Conservation (phyloP, 805 yeast genomes). For the Priceomyces medius region DNA sequence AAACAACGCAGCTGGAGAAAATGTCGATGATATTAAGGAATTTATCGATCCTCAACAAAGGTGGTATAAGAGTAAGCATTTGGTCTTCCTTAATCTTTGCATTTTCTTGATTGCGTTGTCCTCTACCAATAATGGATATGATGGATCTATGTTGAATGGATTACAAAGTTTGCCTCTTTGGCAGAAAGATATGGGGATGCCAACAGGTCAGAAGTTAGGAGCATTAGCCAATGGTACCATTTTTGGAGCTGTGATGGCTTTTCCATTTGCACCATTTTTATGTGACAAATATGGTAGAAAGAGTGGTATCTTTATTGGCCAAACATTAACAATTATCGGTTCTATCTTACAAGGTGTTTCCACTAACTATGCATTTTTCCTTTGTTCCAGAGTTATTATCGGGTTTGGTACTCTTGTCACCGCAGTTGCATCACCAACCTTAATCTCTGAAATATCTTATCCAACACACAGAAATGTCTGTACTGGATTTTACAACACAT, state of each 20-base stretch:
- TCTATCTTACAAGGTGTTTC: conserved; percentile 38
- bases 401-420: conserved; percentile 48
- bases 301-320: conserved; percentile 23
- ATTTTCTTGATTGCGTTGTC: conserved; percentile 44
- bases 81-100: conserved; percentile 34
- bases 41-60: too few species aligned
- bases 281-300: conserved; percentile 45
- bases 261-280: conserved; percentile 25
- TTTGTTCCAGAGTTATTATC: conserved; percentile 46
- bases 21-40: too few species aligned
- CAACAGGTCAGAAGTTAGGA: conserved; percentile 40
- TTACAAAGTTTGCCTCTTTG: conserved; percentile 46
- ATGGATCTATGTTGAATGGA: conserved; percentile 51
- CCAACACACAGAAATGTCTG: conserved; percentile 45
- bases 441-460: conserved; percentile 50
- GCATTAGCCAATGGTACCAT: conserved; percentile 41
- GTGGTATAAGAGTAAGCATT: conserved; percentile 45
- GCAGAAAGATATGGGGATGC: conserved; percentile 38
- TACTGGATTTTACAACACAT: conserved; percentile 49
- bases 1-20: too few species aligned
- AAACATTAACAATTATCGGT: conserved; percentile 26
- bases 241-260: conserved; percentile 39
- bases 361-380: conserved; percentile 36
- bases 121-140: conserved; percentile 50
- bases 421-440: conserved; percentile 44